Base-by-base conservation (phyloP, 495 filamentous ascomycete genomes). In the Talaromyces borbonicus region DNA sequence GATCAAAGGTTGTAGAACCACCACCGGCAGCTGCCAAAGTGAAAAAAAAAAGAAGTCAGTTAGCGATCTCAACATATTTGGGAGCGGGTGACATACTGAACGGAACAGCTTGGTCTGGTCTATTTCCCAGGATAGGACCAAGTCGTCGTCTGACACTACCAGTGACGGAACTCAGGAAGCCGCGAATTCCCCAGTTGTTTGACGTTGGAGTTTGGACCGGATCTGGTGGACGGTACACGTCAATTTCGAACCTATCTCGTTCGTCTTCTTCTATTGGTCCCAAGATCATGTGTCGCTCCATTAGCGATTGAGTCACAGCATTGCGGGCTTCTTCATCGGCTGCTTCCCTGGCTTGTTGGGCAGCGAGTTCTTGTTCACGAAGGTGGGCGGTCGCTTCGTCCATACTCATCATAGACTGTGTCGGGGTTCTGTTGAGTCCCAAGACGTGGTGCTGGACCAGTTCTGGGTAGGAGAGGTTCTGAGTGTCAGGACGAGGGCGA, bases 21-120 rank as follows among this genome's bases (percentile, higher is more conserved):
- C 41, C 41, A 14, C 43, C 43, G 16, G 27, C 43, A 36, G 30
- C 43, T 33, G 25, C 11, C 25, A 20, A 11, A 23, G 5, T 35
- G 23, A 14, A 33, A 24, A n/a, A 23, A 29, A 32, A 20, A 24
- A n/a, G n/a, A n/a, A n/a, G n/a, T n/a, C n/a, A n/a, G n/a, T 46
- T 35, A 46, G 43, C 43, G 24, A 26, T 31, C 26, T 44, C 4
- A 22, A 31, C 26, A 15, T 14, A 44, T 31, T 7, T 4, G 27
- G 26, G 15, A 20, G 9, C 31, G 7, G 4, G 25, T 36, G 11
- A 33, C 43, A 24, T 35, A 46, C 43, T 31, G 29, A 46, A 46
- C n/a, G 43, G 43, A 30, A 46, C 43, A 7, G 43, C 43, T 24
- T 33, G 43, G 30, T 35, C 43, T 25, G 29, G 27, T 6, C 20